Percentiles rank a stretch among this genome's conserved stretches.
These are phyloP conservation scores for Tirmania nivea DNA, from an alignment of 495 filamentous ascomycete species.

Conservation along the genomic window DNA sequence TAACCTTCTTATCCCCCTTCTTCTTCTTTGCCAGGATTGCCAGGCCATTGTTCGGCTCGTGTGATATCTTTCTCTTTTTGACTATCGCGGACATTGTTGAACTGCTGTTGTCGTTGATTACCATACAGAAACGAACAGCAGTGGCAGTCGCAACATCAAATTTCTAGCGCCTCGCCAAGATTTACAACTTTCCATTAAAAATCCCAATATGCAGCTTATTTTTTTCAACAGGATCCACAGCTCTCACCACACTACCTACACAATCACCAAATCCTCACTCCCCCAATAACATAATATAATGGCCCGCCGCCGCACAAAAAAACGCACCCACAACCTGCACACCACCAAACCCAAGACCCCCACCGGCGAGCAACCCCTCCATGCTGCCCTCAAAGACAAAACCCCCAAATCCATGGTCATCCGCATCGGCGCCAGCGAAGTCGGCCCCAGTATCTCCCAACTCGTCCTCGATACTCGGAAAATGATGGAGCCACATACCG, in stretches of 20 bases:
- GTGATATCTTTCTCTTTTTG: not conserved
- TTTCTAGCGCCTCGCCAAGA: not conserved
- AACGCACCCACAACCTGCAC: conserved; percentile 51
- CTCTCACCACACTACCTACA: not conserved
- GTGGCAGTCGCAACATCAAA: not conserved
- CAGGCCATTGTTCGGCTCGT: not conserved
- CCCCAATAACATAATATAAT: not conserved
- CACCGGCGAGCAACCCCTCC: conserved; percentile 23
- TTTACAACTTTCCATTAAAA: not conserved
- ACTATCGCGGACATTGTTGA: not conserved
- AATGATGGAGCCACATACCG: conserved; percentile 93
- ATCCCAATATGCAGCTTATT: not conserved
- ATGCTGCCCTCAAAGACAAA: conserved; percentile 27
- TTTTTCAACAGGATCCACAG: not conserved
- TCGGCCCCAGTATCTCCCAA: conserved; percentile 77
- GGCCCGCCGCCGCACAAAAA: conserved; percentile 69
- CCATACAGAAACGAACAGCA: too few relatives aligned
- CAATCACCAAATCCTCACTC: not conserved
- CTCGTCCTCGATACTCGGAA: conserved; percentile 73
- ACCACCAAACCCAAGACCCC: conserved; percentile 38
- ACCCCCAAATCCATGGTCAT: conserved; percentile 96
- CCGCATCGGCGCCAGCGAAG: conserved; percentile 80
- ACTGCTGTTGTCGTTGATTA: not conserved
- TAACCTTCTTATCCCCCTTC: conserved; percentile 15
- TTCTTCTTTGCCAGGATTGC: not conserved